Base-by-base conservation (phyloP, 257 asterid genomes). In the Nicotiana benthamiana region DNA sequence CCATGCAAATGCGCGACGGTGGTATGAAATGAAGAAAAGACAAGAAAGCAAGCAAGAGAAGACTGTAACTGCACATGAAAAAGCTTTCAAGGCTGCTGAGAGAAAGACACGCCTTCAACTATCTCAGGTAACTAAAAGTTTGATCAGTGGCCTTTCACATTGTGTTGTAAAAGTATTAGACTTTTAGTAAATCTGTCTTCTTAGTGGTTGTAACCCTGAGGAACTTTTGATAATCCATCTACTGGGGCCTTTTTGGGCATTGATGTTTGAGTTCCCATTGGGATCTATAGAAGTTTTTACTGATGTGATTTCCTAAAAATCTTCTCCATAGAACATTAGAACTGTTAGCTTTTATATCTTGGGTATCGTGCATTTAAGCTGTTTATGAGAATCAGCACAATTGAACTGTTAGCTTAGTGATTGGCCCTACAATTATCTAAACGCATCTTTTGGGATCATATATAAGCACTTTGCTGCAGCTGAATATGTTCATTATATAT, bases 1-100 rank as follows among this genome's bases (percentile, higher is more conserved):
- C 30, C 99, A 96, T 90, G 99, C 99, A n/a, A 96, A 96, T 92
- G 98, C 99, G 84, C 95, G 99, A 70, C 90, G 93, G 63, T 96
- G 95, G 90, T 96, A 92, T 86, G 99, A 90, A 80, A 88, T 88
- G 97, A 96, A 96, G 92, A 96, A 94, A 89, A 93, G 59, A 87
- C 98, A 92, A 88, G 98, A 96, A 87, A 94, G 84, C 88, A 96
- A 96, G 86, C 99, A 96, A 91, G 99, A 89, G 83, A 96, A 96
- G 88, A 96, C 99, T 75, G 54, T 90, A 54, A 90, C 97, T 75
- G 96, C 97, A 12, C 98, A 94, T 86, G 99, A 91, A 85, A 94
- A 94, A 90, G 98, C 97, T 82, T 92, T 96, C 79, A 94, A 91
- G 89, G 99, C 99, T 81, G 99, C 97, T 81, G 99, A 94, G 93